Conservation (phyloP, 1,139 yeast species). For the Diutina rugosa region DNA sequence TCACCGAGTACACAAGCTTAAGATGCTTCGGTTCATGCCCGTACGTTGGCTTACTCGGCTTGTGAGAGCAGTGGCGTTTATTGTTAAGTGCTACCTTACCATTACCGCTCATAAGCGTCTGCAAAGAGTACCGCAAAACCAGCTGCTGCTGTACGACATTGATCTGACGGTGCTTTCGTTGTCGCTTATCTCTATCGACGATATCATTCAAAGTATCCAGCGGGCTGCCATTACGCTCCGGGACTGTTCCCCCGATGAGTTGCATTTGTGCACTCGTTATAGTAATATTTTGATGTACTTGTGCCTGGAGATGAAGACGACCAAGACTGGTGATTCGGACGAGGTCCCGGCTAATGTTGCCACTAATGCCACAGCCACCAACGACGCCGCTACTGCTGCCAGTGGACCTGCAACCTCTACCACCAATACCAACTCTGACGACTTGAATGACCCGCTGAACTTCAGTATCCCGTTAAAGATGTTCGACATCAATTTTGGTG, state of each 20-base stretch:
- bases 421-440: not conserved
- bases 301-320: constrained; percentile 58
- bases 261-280: constrained; percentile 72
- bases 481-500: not conserved
- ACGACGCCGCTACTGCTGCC: not conserved
- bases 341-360: not conserved
- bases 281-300: constrained; percentile 71
- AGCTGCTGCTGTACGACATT: constrained; percentile 15
- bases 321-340: constrained; percentile 3
- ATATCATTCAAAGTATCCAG: constrained; percentile 54
- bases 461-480: not conserved
- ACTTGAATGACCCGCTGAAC: not conserved
- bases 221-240: constrained; percentile 63
- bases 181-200: constrained; percentile 57
- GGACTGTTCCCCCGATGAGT: constrained; percentile 82
- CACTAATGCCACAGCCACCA: not conserved
- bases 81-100: constrained; percentile 72
- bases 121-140: constrained; percentile 4
- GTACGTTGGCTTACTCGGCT: constrained; percentile 83
- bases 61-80: constrained; percentile 83
- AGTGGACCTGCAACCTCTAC: not conserved
- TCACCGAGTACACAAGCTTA: constrained; percentile 52
- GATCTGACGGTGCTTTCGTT: constrained; percentile 44
- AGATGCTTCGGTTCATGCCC: constrained; percentile 66
- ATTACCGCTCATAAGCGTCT: constrained; percentile 35